Conservation (phyloP, 2,329 filamentous ascomycete species). For the Colletotrichum lentis region DNA sequence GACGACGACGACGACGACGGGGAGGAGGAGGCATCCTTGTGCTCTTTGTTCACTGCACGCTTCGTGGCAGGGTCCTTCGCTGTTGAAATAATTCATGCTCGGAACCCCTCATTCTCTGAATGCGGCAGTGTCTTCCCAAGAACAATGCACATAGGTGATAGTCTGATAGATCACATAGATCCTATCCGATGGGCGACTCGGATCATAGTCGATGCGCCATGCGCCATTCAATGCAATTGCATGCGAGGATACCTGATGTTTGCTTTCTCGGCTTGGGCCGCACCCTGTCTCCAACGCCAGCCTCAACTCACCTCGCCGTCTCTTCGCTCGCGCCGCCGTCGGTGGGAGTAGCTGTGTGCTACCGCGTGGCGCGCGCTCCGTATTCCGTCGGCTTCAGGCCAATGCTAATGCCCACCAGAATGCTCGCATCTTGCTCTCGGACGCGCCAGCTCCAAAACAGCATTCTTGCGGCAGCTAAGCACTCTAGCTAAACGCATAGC, state of each 20-base stretch:
- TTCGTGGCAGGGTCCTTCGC: slow-evolving; percentile 22
- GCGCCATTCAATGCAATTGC: slow-evolving; percentile 17
- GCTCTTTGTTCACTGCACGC: not conserved
- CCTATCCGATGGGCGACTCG: slow-evolving; percentile 16
- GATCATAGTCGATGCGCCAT: slow-evolving; percentile 23
- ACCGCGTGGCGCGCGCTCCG: slow-evolving; percentile 19
- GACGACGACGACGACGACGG: slow-evolving; percentile 3
- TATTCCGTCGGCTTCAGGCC: slow-evolving; percentile 27
- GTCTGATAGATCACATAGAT: not conserved
- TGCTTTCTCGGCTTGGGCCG: slow-evolving; percentile 14
- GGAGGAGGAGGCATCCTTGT: not conserved
- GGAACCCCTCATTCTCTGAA: not conserved
- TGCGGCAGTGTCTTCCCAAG: slow-evolving; percentile 17
- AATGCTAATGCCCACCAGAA: slow-evolving; percentile 30
- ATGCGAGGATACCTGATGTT: slow-evolving; percentile 22
- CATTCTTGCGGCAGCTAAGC: slow-evolving; percentile 32
- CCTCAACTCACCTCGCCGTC: slow-evolving; percentile 16
- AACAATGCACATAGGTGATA: too few relatives aligned
- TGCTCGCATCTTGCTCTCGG: slow-evolving; percentile 27
- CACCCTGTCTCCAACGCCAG: slow-evolving; percentile 26
- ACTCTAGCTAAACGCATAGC: slow-evolving; percentile 16
- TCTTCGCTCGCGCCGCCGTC: slow-evolving; percentile 7
- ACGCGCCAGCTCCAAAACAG: slow-evolving; percentile 19
- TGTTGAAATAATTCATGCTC: slow-evolving; percentile 23
- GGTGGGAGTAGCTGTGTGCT: slow-evolving; percentile 6